Percentiles rank a stretch among this genome's conserved stretches.
Conservation (phyloP, 83 land plant species). For the Picea abies region DNA sequence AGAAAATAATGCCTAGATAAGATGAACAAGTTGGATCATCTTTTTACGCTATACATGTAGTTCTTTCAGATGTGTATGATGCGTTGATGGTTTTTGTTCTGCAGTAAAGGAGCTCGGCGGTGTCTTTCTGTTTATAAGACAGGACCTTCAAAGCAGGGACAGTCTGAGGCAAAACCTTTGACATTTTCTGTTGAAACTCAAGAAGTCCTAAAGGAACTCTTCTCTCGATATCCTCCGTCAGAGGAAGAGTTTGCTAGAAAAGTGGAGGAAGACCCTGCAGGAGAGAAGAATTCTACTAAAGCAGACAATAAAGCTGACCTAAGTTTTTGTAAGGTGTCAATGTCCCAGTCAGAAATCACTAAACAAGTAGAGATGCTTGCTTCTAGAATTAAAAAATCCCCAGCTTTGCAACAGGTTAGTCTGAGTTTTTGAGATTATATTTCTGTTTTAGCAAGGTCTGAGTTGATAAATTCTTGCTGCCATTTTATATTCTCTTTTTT, state of each 20-base stretch:
- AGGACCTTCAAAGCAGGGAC: conserved; percentile 11
- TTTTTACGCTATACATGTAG: background rate
- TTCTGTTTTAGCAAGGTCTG: background rate
- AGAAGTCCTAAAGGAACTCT: conserved; percentile 64
- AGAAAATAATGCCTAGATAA: background rate
- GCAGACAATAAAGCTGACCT: conserved; percentile 21
- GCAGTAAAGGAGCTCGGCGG: conserved; percentile 65
- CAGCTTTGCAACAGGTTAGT: conserved; percentile 70
- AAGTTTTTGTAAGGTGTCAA: conserved; percentile 41
- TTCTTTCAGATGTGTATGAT: background rate
- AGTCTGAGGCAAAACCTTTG: conserved; percentile 35
- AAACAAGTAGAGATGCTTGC: conserved; percentile 60
- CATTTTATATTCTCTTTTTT: background rate
- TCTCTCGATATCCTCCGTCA: conserved; percentile 72
- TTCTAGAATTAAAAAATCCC: conserved; percentile 44
- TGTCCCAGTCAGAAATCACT: conserved; percentile 51
- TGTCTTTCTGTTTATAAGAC: conserved; percentile 71
- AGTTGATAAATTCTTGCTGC: background rate
- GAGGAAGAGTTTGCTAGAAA: conserved; percentile 54
- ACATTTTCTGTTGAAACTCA: conserved; percentile 67
- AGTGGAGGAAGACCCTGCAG: conserved; percentile 3
- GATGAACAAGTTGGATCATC: background rate
- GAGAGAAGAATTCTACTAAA: conserved; percentile 25
- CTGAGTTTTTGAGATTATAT: background rate
- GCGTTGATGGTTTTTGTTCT: conserved; percentile 3